These are phyloP conservation scores for Penicillium expansum DNA, from an alignment of 2,329 filamentous ascomycete genomes.

Conservation along the genomic window DNA sequence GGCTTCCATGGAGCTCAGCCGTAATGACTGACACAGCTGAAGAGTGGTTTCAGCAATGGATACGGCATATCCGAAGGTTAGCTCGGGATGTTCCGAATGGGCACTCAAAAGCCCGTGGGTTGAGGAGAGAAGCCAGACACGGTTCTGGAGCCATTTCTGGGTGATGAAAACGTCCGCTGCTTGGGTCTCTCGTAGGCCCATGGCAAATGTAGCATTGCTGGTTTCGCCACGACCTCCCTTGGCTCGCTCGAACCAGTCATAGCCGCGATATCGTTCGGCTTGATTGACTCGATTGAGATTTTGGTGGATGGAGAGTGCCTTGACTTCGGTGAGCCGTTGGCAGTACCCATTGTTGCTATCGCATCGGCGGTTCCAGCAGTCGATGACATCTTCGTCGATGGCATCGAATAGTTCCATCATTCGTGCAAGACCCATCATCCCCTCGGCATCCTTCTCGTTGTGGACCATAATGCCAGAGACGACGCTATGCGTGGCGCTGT, in stretches of 20 bases:
- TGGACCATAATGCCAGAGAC: slow-evolving; percentile 44
- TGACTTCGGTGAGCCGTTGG: slow-evolving; percentile 63
- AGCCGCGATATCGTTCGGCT: slow-evolving; percentile 36
- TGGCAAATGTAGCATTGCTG: slow-evolving; percentile 24
- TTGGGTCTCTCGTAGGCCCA: slow-evolving; percentile 39
- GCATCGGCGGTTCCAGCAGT: slow-evolving; percentile 50
- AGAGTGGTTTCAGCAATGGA: slow-evolving; percentile 36
- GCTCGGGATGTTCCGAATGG: slow-evolving; percentile 36
- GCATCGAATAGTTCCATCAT: slow-evolving; percentile 47
- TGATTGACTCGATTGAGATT: slow-evolving; percentile 34
- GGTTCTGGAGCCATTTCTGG: slow-evolving; percentile 46
- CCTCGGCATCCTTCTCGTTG: slow-evolving; percentile 43
- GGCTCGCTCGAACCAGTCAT: slow-evolving; percentile 39
- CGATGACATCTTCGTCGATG: slow-evolving; percentile 45
- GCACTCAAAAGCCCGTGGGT: slow-evolving; percentile 40
- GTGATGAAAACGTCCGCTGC: slow-evolving; percentile 45
- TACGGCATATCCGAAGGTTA: slow-evolving; percentile 39
- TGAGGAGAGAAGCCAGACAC: slow-evolving; percentile 43
- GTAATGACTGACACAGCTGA: slow-evolving; percentile 33
- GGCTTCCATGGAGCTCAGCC: slow-evolving; percentile 42
- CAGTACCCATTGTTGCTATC: slow-evolving; percentile 62
- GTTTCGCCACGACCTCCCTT: slow-evolving; percentile 23
- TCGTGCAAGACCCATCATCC: slow-evolving; percentile 44
- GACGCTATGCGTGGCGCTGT: slow-evolving; percentile 35
- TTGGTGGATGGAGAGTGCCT: slow-evolving; percentile 47